phyloP scores from a whole-genome alignment of 352 stramenopile genomes.

The Phytophthora ohioensis region DNA sequence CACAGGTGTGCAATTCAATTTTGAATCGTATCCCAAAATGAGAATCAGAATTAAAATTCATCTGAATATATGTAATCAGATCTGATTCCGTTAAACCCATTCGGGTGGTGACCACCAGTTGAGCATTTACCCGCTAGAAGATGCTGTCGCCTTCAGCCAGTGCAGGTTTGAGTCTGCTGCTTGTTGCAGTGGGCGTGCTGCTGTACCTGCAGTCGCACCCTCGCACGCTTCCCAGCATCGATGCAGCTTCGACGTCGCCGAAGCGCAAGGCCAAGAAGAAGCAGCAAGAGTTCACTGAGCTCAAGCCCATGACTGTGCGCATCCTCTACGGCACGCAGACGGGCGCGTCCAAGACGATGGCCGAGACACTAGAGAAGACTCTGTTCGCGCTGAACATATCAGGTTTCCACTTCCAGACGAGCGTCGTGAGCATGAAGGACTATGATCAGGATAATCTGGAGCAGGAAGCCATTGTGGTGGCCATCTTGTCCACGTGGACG shows the following conservation, averaged over 20 bases:
- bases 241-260: conserved; percentile 10
- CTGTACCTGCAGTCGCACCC: conserved; percentile 43
- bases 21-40: conserved; percentile 1
- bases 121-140: conserved; percentile 8
- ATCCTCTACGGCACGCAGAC: conserved; percentile 91
- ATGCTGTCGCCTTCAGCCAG: conserved; percentile 48
- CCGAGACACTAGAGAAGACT: conserved; percentile 75
- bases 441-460: conserved; percentile 92
- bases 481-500: conserved; percentile 89
- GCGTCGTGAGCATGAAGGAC: conserved; percentile 89
- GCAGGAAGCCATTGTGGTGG: conserved; percentile 85
- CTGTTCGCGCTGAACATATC: conserved; percentile 85
- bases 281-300: conserved; percentile 24
- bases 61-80: background rate
- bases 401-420: conserved; percentile 86
- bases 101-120: conserved; percentile 35
- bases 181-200: conserved; percentile 59
- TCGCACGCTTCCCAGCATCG: conserved; percentile 22
- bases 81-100: conserved; percentile 27
- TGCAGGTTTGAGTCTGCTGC: conserved; percentile 54
- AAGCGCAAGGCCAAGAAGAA: conserved; percentile 34
- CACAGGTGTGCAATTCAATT: conserved; percentile 34
- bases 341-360: conserved; percentile 81
- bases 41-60: background rate
- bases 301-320: conserved; percentile 64